A percentile compares a stretch with the other conserved stretches of the same genome.
Conservation (phyloP, 2,329 filamentous ascomycete genomes). For the Endothia cerciana region DNA sequence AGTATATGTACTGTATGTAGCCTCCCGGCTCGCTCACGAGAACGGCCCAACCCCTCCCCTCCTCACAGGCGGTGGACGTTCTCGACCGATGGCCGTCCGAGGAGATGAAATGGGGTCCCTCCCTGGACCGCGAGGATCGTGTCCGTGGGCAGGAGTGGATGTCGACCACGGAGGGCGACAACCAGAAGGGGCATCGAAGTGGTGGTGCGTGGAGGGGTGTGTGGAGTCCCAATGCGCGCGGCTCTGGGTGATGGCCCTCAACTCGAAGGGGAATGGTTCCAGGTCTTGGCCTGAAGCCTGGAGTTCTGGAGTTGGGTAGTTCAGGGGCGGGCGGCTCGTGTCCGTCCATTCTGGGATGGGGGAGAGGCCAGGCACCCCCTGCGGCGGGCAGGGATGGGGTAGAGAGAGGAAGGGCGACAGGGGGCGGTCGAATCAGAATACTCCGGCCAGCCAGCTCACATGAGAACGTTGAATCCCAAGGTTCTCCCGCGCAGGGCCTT, state of each 20-base stretch:
- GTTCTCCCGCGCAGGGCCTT: neutral
- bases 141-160: neutral
- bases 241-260: conserved; percentile 8
- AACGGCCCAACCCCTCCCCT: too few species aligned
- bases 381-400: neutral
- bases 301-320: neutral
- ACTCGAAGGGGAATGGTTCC: neutral
- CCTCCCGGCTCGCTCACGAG: neutral
- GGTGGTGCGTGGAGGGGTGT: neutral
- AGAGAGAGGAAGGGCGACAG: too few species aligned
- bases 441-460: conserved; percentile 4
- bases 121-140: too few species aligned
- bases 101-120: neutral
- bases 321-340: conserved; percentile 22
- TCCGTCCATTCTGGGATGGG: conserved; percentile 7
- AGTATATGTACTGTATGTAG: neutral
- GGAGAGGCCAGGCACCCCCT: neutral
- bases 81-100: too few species aligned
- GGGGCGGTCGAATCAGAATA: too few species aligned
- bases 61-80: too few species aligned
- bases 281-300: neutral
- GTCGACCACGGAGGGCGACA: neutral
- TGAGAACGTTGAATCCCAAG: neutral
- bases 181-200: neutral
- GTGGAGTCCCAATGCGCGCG: conserved; percentile 16